A percentile compares a stretch with the other conserved stretches of the same genome.
phyloP scores from a whole-genome alignment of 2,329 filamentous ascomycete species.

The Clarireedia sp. region DNA sequence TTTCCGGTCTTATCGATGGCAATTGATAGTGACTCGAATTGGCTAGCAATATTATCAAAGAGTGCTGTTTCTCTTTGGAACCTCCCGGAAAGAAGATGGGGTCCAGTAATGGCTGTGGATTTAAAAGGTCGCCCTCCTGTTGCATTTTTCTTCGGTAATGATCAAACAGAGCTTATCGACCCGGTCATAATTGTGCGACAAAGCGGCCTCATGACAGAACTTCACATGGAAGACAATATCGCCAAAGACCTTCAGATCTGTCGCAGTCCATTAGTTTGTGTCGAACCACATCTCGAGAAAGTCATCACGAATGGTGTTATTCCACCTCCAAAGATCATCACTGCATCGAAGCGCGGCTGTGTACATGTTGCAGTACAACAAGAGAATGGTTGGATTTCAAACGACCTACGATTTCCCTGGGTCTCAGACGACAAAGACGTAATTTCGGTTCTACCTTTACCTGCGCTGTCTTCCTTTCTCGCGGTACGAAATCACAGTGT shows the following conservation, averaged over 20 bases:
- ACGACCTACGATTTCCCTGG: constrained; percentile 32
- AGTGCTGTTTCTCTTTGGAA: constrained; percentile 57
- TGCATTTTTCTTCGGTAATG: constrained; percentile 54
- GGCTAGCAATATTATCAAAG: constrained; percentile 55
- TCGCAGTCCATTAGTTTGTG: constrained; percentile 40
- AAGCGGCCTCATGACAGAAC: constrained; percentile 55
- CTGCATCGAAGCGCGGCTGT: constrained; percentile 42
- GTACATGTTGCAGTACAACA: constrained; percentile 41
- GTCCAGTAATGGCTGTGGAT: constrained; percentile 45
- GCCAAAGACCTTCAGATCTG: constrained; percentile 41
- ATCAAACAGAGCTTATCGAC: constrained; percentile 32
- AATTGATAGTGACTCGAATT: constrained; percentile 55
- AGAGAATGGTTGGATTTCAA: constrained; percentile 42
- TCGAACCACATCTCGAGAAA: constrained; percentile 33
- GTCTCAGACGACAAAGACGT: constrained; percentile 38
- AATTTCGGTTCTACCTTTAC: constrained; percentile 50
- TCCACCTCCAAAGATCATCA: constrained; percentile 35
- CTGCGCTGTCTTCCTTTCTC: constrained; percentile 51
- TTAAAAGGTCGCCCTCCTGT: constrained; percentile 50
- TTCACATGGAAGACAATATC: constrained; percentile 39
- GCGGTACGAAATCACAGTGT: constrained; percentile 49
- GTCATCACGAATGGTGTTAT: not conserved
- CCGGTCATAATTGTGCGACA: constrained; percentile 54
- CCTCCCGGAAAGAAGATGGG: constrained; percentile 48
- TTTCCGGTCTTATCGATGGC: constrained; percentile 57